Evolutionary conservation across 495 filamentous ascomycete species (phyloP), one percentile per base, ranked within the genome.

Genomic region (Trichocladium uniseriatum): DNA sequence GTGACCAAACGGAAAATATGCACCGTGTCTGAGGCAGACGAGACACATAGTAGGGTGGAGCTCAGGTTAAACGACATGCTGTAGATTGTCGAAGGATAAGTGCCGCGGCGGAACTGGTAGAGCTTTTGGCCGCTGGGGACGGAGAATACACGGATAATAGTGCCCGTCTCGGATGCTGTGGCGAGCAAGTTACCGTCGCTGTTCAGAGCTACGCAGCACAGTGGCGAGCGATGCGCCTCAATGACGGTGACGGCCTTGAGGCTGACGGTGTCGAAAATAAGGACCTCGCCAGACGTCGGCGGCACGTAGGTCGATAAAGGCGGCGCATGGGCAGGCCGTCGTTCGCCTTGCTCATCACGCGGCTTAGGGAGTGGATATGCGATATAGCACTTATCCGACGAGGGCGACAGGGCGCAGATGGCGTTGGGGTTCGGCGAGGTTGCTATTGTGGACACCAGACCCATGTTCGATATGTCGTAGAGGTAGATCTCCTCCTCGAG

Each of bases 41-140:
- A 96, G 46, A 97, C 89, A 58, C 89, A 95, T 31, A 98, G 81
- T 2, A 98, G 76, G 6, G 91, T 92, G 4, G 89, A 94, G 28
- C 84, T 89, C 14, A 87, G 78, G 64, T 98, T 98, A 73, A 97
- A 98, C n/a, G 88, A 92, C 92, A 98, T 96, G 79, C 89, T 94
- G 66, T 86, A 95, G 50, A 98, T 97, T 18, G 85, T 81, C 3
- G 88, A 87, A 0, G 92, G 92, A 66, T 94, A 94, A 9, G 89
- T 94, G 21, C 92, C 92, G 53, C 92, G 78, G 47, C 92, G 81
- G 64, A 98, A 98, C 60, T 98, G 91, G 58, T 84, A 95, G 15
- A 98, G 78, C 62, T 95, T 98, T 55, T 89, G 82, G 5, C 85
- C 90, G 48, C 81, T 76, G 4, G 92, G 94, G 5, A 98, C 76